These are phyloP conservation scores for Apiospora pterosperma DNA, from an alignment of 2,329 filamentous ascomycete genomes.

Conservation along the genomic window DNA sequence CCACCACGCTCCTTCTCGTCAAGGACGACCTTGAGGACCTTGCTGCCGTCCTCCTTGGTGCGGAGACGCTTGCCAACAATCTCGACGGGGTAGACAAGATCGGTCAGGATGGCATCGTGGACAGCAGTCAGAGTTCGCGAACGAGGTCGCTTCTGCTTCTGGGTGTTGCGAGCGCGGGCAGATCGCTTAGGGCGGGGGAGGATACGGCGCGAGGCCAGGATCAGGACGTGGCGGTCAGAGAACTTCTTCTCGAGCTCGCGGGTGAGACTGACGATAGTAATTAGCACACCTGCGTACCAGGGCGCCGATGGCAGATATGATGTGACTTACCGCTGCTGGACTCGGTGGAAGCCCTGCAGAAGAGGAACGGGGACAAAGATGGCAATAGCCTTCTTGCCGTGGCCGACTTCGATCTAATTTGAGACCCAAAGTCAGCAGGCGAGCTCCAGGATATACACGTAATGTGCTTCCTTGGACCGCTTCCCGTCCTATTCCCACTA, in stretches of 20 bases:
- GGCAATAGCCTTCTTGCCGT: constrained; percentile 99
- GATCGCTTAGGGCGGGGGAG: constrained; percentile 98
- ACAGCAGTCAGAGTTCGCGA: constrained; percentile 97
- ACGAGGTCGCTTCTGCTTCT: constrained; percentile 98
- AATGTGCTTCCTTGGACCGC: constrained; percentile 63
- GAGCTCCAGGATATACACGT: constrained; percentile 60
- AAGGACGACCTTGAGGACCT: constrained; percentile 97
- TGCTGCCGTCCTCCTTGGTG: constrained; percentile 98
- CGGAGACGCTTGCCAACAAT: constrained; percentile 98
- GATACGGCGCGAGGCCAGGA: constrained; percentile 98
- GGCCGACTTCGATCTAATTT: constrained; percentile 96
- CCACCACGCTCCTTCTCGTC: constrained; percentile 99
- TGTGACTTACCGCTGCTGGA: constrained; percentile 91
- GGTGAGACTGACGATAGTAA: constrained; percentile 66
- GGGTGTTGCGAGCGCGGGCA: constrained; percentile 90
- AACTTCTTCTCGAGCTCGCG: constrained; percentile 99
- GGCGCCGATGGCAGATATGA: background rate
- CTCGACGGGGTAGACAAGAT: constrained; percentile 99
- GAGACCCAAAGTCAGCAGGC: constrained; percentile 70
- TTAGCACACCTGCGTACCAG: background rate
- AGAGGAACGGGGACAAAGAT: constrained; percentile 99
- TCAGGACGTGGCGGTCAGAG: constrained; percentile 99
- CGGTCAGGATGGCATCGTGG: constrained; percentile 95
- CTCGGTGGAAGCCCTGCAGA: constrained; percentile 97
- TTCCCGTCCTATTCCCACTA: constrained; percentile 68